Evolutionary conservation across 1,139 yeast genomes (phyloP).

Genomic region (Candida sanyaensis): DNA sequence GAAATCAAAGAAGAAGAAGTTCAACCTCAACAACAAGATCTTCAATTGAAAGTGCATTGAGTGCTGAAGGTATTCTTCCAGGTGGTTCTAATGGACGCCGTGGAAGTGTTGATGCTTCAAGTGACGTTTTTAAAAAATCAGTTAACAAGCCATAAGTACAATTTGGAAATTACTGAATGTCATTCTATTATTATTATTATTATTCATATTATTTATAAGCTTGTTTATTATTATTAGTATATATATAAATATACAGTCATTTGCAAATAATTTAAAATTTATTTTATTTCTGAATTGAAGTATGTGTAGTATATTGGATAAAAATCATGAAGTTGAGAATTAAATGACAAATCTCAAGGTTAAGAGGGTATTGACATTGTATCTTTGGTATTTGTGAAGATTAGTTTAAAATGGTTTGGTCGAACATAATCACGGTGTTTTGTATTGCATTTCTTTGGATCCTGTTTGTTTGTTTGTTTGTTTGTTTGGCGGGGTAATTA

Average conservation of each 20-base stretch:
- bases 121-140: conserved; percentile 15
- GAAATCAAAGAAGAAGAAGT: conserved; percentile 83
- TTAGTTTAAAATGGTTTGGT: too few species aligned
- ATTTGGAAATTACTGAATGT: conserved; percentile 2
- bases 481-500: too few species aligned
- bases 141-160: conserved; percentile 12
- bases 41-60: conserved; percentile 29
- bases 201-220: conserved; percentile 1
- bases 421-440: too few species aligned
- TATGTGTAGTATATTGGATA: too few species aligned
- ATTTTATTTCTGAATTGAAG: too few species aligned
- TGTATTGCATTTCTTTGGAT: too few species aligned
- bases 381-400: too few species aligned
- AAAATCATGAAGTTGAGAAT: too few species aligned
- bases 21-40: conserved; percentile 49
- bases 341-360: too few species aligned
- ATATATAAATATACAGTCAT: neutral
- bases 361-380: too few species aligned
- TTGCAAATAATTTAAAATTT: too few species aligned
- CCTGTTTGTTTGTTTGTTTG: too few species aligned
- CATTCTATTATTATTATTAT: neutral
- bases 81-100: conserved; percentile 6
- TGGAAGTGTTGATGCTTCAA: conserved; percentile 8
- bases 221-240: neutral
- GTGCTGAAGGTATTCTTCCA: conserved; percentile 12